A percentile compares a stretch with the other conserved stretches of the same genome.
These are phyloP conservation scores for Backusella tarrabulga DNA, from an alignment of 192 early-diverging fungal genomes.

Conservation along the genomic window DNA sequence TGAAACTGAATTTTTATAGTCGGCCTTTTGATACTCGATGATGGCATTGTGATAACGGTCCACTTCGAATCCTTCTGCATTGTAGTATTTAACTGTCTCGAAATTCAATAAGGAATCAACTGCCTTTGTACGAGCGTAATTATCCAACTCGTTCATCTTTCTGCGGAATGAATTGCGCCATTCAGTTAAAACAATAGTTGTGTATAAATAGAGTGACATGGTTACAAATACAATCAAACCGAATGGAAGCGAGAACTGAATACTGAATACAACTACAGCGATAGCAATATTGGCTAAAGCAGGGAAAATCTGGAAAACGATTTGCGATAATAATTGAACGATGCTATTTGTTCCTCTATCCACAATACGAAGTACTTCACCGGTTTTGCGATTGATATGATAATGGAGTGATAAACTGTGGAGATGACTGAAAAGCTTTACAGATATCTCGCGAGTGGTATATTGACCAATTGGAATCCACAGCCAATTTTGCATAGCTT, in stretches of 20 bases:
- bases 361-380: conserved; percentile 89
- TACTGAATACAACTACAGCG: conserved; percentile 76
- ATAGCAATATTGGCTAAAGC: conserved; percentile 82
- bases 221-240: conserved; percentile 82
- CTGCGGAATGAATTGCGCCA: conserved; percentile 82
- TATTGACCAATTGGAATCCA: conserved; percentile 96
- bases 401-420: conserved; percentile 86
- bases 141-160: conserved; percentile 82
- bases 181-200: conserved; percentile 84
- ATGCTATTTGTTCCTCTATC: conserved; percentile 75
- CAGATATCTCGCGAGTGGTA: conserved; percentile 87
- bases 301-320: conserved; percentile 90
- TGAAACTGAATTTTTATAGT: conserved; percentile 71
- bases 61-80: conserved; percentile 83
- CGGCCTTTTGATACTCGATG: conserved; percentile 75
- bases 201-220: conserved; percentile 79
- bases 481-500: conserved; percentile 71
- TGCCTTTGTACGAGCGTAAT: conserved; percentile 76
- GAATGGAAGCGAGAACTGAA: conserved; percentile 67
- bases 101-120: conserved; percentile 96
- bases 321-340: conserved; percentile 71
- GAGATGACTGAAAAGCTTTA: conserved; percentile 86
- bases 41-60: conserved; percentile 79
- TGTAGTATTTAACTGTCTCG: conserved; percentile 99
- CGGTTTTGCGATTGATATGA: conserved; percentile 93